A percentile compares a stretch with the other conserved stretches of the same genome.
These are phyloP conservation scores for Fusarium algeriense DNA, from an alignment of 2,329 filamentous ascomycete genomes.

Conservation along the genomic window DNA sequence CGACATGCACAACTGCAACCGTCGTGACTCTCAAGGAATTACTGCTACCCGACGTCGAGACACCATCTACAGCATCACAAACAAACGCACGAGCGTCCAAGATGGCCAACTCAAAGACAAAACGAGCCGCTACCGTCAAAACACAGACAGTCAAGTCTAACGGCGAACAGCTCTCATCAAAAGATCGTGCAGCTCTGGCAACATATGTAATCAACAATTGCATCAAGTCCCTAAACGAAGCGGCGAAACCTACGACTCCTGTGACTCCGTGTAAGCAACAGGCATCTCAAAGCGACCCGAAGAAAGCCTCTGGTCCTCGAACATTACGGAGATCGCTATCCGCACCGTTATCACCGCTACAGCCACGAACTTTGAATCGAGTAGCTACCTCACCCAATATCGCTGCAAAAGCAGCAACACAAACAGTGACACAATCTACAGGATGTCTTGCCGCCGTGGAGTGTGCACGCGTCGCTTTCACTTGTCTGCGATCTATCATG, in stretches of 20 bases:
- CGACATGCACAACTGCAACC: constrained; percentile 65
- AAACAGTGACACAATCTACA: constrained; percentile 51
- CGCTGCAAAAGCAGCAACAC: constrained; percentile 51
- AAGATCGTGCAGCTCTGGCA: constrained; percentile 74
- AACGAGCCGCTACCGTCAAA: constrained; percentile 30
- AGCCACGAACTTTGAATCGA: constrained; percentile 71
- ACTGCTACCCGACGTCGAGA: constrained; percentile 53
- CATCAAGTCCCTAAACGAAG: constrained; percentile 76
- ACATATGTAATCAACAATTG: constrained; percentile 79
- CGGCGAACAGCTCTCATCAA: constrained; percentile 49
- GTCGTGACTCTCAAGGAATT: constrained; percentile 63
- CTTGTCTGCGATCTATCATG: constrained; percentile 70
- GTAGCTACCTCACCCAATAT: constrained; percentile 65
- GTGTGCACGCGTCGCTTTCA: constrained; percentile 76
- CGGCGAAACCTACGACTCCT: constrained; percentile 63
- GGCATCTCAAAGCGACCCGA: constrained; percentile 51
- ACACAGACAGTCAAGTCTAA: constrained; percentile 28
- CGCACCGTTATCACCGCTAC: constrained; percentile 70
- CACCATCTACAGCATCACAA: constrained; percentile 43
- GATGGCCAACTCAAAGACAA: constrained; percentile 43
- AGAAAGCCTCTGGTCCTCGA: constrained; percentile 54
- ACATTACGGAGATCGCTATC: constrained; percentile 67
- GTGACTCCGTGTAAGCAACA: constrained; percentile 51
- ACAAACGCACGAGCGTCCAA: constrained; percentile 47
- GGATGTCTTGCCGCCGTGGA: constrained; percentile 72